Conservation (phyloP, 306 rosid genomes). For the Herpetospermum pedunculosum region DNA sequence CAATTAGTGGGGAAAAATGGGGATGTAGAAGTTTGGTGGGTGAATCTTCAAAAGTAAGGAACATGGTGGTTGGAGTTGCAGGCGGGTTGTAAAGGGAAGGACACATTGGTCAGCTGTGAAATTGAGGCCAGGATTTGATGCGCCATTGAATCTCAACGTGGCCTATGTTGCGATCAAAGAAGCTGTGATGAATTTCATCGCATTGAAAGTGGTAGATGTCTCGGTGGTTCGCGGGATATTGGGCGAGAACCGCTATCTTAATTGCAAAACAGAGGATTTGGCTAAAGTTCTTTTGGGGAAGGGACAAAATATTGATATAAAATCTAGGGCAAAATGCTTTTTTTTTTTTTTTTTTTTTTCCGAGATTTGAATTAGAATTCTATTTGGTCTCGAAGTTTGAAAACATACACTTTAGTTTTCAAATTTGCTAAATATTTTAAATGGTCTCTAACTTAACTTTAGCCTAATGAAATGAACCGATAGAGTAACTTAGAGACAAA, state of each 20-base stretch:
- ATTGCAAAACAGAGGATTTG: no score
- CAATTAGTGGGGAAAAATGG: neutral
- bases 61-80: neutral
- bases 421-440: no score
- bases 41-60: neutral
- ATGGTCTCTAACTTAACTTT: no score
- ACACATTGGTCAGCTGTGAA: neutral
- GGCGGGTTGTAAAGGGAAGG: neutral
- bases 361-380: no score
- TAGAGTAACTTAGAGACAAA: no score
- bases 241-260: neutral
- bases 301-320: no score
- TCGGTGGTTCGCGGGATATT: neutral
- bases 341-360: no score
- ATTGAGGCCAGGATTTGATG: constrained; percentile 3
- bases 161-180: neutral
- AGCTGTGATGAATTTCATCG: neutral
- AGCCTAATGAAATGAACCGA: no score
- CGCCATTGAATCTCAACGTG: constrained; percentile 1
- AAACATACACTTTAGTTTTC: no score
- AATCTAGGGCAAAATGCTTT: no score
- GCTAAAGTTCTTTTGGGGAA: no score
- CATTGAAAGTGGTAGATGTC: neutral
- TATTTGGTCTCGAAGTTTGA: no score
- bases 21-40: neutral